Evolutionary conservation across 2,329 filamentous ascomycete species (phyloP).

Genomic region (Monilinia fructigena): DNA sequence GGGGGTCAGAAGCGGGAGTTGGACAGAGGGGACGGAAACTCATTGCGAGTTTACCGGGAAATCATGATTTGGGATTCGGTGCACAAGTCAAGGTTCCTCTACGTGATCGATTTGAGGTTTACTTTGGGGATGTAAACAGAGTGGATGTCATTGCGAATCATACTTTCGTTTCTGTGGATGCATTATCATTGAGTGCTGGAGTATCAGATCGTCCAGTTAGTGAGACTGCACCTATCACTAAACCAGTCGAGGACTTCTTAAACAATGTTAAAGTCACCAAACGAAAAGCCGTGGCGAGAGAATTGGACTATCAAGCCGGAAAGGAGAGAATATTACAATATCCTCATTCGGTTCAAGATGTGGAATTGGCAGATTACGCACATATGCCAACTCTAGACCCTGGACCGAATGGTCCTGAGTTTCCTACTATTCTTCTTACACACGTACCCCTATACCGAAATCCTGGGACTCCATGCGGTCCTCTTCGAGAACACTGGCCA

Average conservation of each 20-base stretch:
- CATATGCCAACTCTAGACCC: constrained; percentile 45
- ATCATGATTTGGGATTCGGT: constrained; percentile 92
- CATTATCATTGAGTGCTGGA: constrained; percentile 78
- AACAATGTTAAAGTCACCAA: constrained; percentile 63
- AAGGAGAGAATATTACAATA: constrained; percentile 54
- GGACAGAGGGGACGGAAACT: constrained; percentile 71
- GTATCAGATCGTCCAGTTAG: constrained; percentile 46
- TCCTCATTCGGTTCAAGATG: constrained; percentile 58
- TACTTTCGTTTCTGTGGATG: constrained; percentile 88
- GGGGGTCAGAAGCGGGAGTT: constrained; percentile 53
- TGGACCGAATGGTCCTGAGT: constrained; percentile 52
- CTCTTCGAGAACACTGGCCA: constrained; percentile 78
- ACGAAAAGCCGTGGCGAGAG: constrained; percentile 64
- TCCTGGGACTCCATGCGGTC: constrained; percentile 83
- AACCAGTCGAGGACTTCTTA: constrained; percentile 74
- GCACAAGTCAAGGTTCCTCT: constrained; percentile 78
- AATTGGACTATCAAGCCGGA: constrained; percentile 65
- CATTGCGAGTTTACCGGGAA: constrained; percentile 83
- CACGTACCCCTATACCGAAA: constrained; percentile 87
- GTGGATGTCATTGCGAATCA: constrained; percentile 94
- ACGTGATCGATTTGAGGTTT: constrained; percentile 78
- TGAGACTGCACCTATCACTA: constrained; percentile 64
- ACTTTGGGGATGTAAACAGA: constrained; percentile 87
- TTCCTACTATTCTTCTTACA: constrained; percentile 85
- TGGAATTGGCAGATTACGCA: constrained; percentile 42